Conservation (phyloP, 805 yeast species). For the Lachancea lanzarotensis region DNA sequence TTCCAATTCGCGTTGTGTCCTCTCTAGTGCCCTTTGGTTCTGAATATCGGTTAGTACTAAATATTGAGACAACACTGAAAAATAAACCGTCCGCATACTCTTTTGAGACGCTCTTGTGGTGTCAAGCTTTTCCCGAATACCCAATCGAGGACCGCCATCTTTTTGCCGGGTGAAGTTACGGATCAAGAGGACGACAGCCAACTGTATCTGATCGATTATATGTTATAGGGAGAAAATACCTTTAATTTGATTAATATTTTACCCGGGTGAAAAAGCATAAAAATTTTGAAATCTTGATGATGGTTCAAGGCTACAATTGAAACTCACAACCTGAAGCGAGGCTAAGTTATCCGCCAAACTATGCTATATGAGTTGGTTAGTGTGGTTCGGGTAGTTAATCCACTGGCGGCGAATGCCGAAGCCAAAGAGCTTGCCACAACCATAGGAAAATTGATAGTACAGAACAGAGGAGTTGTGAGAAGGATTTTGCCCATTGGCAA, state of each 20-base stretch:
- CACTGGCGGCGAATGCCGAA: constrained; percentile 45
- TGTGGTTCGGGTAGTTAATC: constrained; percentile 72
- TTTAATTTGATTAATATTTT: neutral
- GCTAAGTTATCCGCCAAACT: neutral
- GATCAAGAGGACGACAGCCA: neutral
- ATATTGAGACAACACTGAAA: neutral
- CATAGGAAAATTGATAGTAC: constrained; percentile 73
- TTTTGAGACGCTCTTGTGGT: constrained; percentile 91
- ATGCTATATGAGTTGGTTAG: constrained; percentile 92
- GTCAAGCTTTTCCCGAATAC: constrained; percentile 89
- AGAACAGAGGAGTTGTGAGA: constrained; percentile 92
- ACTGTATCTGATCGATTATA: neutral
- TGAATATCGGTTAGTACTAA: constrained; percentile 16
- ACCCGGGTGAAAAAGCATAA: neutral
- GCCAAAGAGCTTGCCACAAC: constrained; percentile 61
- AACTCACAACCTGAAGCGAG: neutral
- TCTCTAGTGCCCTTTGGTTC: constrained; percentile 92
- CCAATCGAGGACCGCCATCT: constrained; percentile 79
- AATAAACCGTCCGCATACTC: constrained; percentile 33
- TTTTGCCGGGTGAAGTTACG: neutral
- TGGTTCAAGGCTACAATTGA: neutral
- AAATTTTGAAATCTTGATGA: neutral
- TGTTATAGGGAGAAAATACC: neutral
- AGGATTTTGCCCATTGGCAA: constrained; percentile 74
- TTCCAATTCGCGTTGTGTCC: constrained; percentile 88